Percentiles rank a stretch among this genome's conserved stretches.
These are phyloP conservation scores for Pythium rishiriense DNA, from an alignment of 352 stramenopile species.

Conservation along the genomic window DNA sequence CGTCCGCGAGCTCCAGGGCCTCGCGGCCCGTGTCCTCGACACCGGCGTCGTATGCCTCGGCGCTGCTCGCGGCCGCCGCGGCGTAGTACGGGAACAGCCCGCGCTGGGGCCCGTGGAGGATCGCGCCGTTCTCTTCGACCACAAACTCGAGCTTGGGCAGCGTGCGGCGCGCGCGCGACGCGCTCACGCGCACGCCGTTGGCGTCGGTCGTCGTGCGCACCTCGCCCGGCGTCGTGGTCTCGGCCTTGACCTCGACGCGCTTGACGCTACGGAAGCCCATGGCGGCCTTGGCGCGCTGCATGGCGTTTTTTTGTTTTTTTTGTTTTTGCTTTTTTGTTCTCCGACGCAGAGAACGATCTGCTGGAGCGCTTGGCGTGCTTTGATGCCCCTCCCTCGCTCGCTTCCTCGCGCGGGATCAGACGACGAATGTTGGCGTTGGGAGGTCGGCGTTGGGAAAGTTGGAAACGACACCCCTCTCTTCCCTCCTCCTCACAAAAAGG, in stretches of 20 bases:
- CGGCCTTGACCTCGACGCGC: conserved; percentile 83
- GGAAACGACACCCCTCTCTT: conserved; percentile 1
- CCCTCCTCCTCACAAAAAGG: not conserved
- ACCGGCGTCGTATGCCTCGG: conserved; percentile 1
- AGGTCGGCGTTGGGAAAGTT: conserved; percentile 1
- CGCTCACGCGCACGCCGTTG: conserved; percentile 56
- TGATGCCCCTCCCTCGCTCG: too few relatives aligned
- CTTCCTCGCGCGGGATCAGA: not conserved
- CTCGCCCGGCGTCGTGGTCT: conserved; percentile 82
- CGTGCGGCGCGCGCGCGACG: conserved; percentile 60
- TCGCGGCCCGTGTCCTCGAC: too few relatives aligned
- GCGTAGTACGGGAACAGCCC: conserved; percentile 43
- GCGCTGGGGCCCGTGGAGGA: conserved; percentile 74
- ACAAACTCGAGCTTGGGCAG: conserved; percentile 86
- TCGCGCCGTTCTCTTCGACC: conserved; percentile 78
- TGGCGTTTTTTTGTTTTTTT: conserved; percentile 21
- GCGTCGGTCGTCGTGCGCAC: conserved; percentile 73
- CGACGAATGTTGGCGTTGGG: not conserved
- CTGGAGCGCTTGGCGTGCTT: not conserved
- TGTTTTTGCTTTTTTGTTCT: conserved; percentile 14
- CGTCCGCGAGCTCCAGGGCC: not conserved
- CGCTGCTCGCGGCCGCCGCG: conserved; percentile 5
- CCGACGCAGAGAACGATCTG: too few relatives aligned
- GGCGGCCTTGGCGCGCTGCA: conserved; percentile 70
- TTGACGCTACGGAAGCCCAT: conserved; percentile 83